Percentiles rank a stretch among this genome's conserved stretches.
phyloP scores from a whole-genome alignment of 2,329 filamentous ascomycete genomes.

The Xylaria digitata region DNA sequence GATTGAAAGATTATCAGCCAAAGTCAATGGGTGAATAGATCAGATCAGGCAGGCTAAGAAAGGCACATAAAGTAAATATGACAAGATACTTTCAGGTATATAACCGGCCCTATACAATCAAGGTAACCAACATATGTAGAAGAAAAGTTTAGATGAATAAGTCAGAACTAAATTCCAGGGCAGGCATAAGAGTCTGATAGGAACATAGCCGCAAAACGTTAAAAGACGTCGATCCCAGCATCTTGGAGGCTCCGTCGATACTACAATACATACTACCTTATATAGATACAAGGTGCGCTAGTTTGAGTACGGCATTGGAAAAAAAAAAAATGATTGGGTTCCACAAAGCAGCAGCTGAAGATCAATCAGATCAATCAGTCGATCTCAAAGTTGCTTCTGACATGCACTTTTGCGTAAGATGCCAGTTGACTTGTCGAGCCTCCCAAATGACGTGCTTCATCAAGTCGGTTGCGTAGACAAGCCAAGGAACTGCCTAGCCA shows the following conservation, averaged over 20 bases:
- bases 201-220: too few species aligned
- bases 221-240: constrained; percentile 20
- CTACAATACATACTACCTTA: not conserved
- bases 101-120: not conserved
- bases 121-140: not conserved
- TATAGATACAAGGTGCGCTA: not conserved
- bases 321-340: constrained; percentile 3
- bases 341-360: not conserved
- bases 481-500: constrained; percentile 16
- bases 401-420: not conserved
- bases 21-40: constrained; percentile 1
- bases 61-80: not conserved
- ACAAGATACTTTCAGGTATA: too few species aligned
- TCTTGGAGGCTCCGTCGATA: constrained; percentile 33
- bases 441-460: constrained; percentile 26
- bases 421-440: constrained; percentile 5
- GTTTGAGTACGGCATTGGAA: not conserved
- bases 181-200: too few species aligned
- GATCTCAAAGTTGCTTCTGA: not conserved
- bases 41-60: not conserved
- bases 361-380: not conserved
- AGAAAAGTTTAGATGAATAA: not conserved
- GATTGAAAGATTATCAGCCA: not conserved
- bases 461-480: constrained; percentile 1
- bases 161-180: not conserved